These are phyloP conservation scores for Aspergillus sp. DNA, from an alignment of 2,329 filamentous ascomycete genomes.

Conservation along the genomic window DNA sequence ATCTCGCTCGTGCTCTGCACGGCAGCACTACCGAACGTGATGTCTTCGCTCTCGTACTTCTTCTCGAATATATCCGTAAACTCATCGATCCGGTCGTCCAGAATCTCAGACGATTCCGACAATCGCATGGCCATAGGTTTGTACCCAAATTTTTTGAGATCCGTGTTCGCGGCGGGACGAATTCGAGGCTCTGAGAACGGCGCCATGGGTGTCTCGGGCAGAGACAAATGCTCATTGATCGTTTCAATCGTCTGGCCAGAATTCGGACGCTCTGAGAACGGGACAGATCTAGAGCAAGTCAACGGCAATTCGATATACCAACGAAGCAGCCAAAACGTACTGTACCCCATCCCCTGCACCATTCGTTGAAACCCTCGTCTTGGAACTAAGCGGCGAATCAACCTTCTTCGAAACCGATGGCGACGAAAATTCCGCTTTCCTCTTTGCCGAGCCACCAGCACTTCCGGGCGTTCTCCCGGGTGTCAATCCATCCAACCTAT, in stretches of 20 bases:
- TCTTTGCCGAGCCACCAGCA: slow-evolving; percentile 50
- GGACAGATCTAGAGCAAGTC: slow-evolving; percentile 48
- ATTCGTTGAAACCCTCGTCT: slow-evolving; percentile 40
- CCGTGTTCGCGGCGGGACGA: slow-evolving; percentile 80
- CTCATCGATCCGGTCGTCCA: slow-evolving; percentile 93
- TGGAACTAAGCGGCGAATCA: slow-evolving; percentile 52
- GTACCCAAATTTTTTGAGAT: slow-evolving; percentile 87
- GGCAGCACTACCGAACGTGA: slow-evolving; percentile 82
- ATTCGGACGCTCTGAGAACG: slow-evolving; percentile 75
- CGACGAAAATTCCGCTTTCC: slow-evolving; percentile 53
- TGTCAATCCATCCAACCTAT: slow-evolving; percentile 65
- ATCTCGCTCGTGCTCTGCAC: slow-evolving; percentile 82
- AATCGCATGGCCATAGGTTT: slow-evolving; percentile 94
- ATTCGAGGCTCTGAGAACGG: slow-evolving; percentile 75
- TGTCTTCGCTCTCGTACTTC: slow-evolving; percentile 73
- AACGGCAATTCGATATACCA: slow-evolving; percentile 1
- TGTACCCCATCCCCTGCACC: slow-evolving; percentile 32
- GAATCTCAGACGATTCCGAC: slow-evolving; percentile 85
- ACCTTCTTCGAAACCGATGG: slow-evolving; percentile 46
- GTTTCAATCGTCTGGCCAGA: slow-evolving; percentile 80
- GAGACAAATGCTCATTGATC: slow-evolving; percentile 71
- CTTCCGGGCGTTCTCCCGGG: slow-evolving; percentile 44
- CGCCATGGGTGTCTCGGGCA: slow-evolving; percentile 68
- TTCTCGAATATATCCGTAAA: slow-evolving; percentile 74
- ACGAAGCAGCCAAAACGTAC: slow-evolving; percentile 32